Evolutionary conservation across 257 asterid genomes (phyloP).

Genomic region (Nicotiana tabacum): DNA sequence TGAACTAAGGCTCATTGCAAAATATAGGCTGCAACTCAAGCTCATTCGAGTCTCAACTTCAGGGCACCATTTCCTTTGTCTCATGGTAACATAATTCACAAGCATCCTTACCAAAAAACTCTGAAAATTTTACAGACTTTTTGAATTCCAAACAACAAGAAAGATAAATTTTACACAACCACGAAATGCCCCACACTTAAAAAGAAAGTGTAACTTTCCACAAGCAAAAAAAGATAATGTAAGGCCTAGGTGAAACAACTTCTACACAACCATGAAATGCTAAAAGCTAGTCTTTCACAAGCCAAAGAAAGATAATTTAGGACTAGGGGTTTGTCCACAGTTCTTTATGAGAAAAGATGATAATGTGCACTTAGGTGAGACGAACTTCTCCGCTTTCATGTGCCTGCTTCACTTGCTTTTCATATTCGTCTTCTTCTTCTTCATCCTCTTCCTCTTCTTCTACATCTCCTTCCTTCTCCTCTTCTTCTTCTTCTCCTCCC

Average conservation of each 20-base stretch:
- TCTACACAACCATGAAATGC: constrained; percentile 5
- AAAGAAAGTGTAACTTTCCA: background rate
- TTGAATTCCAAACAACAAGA: background rate
- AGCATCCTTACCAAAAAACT: background rate
- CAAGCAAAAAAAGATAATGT: background rate
- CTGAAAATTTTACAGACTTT: constrained; percentile 15
- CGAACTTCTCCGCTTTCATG: constrained; percentile 71
- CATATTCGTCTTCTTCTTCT: constrained; percentile 67
- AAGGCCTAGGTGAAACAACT: background rate
- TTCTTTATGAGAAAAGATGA: background rate
- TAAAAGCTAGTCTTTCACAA: background rate
- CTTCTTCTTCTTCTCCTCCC: constrained; percentile 67
- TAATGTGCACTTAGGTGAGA: constrained; percentile 26
- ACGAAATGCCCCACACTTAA: background rate
- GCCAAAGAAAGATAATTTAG: background rate
- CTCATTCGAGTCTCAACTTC: background rate
- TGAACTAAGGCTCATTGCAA: background rate
- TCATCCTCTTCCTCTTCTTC: constrained; percentile 40
- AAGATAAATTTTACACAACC: constrained; percentile 12
- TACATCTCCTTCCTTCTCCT: constrained; percentile 33
- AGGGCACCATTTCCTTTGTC: background rate
- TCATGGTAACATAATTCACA: constrained; percentile 5
- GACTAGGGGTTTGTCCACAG: background rate
- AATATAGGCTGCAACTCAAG: background rate
- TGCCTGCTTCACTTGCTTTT: constrained; percentile 67